Evolutionary conservation across 169 alveolate genomes (phyloP), one percentile per base, ranked within the genome.

Genomic region (Cryptosporidium meleagridis): DNA sequence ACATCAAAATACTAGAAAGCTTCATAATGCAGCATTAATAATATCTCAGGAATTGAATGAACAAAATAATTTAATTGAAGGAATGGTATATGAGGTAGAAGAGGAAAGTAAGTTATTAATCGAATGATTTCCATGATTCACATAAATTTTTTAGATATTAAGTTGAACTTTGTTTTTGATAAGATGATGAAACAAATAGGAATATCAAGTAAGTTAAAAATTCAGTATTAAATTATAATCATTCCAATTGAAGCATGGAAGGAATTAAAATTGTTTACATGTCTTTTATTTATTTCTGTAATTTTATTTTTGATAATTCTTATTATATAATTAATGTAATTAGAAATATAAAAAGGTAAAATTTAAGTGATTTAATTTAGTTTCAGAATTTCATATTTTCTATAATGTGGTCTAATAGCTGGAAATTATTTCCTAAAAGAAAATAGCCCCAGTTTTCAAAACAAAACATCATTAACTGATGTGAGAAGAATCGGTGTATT

Each of bases 361-460:
- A 26, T n/a, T 23, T 16, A 9, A 21, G 26, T 55, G 3, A 55
- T n/a, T 55, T 26, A 55, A 67, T 67, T 67, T 70, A 29, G 45
- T 23, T 70, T 70, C 67, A 70, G 44, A 70, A 70, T 48, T 62
- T 14, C 89, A 80, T 80, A 62, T 80, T 80, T 41, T 80, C 75
- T 26, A 80, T 80, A 3, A 80, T 80, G 21, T 80, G 89, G 26
- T 80, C 89, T 61, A 80, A 35, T 18, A 80, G 16, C 33, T 80
- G 89, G 48, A 80, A 80, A 59, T 80, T 80, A 65, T 80, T 80
- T 48, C 89, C 89, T 26, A 80, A 67, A 31, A 80, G 67, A 26
- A 80, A 80, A 65, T 80, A 65, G 5, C 80, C 89, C 89, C 89
- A 80, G 26, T 80, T 80, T 23, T 80, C 89, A 65, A 80, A 80